Evolutionary conservation across 441 rosid genomes (phyloP).

Genomic region (Euphorbia schlechtendalii): DNA sequence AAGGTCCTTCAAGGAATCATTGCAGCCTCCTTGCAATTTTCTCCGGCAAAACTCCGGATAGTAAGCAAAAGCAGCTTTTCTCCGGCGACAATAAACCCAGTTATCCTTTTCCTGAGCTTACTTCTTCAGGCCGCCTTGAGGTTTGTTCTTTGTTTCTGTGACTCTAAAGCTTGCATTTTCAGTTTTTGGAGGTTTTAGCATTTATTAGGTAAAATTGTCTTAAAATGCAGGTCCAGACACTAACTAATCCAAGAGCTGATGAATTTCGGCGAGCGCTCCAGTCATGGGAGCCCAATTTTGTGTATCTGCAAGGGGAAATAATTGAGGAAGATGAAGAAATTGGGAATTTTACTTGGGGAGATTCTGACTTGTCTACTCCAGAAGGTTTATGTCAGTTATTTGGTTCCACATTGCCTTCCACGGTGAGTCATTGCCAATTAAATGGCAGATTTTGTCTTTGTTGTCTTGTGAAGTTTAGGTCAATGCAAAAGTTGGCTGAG

Average conservation of each 20-base stretch:
- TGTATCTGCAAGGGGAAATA: conserved; percentile 80
- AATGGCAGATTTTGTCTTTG: conserved; percentile 2
- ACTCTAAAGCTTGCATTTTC: no score
- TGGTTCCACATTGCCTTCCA: conserved; percentile 67
- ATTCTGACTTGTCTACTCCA: conserved; percentile 60
- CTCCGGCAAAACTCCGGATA: conserved; percentile 41
- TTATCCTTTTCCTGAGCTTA: conserved; percentile 79
- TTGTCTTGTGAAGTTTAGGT: conserved; percentile 5
- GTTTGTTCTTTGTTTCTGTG: no score
- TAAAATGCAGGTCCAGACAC: conserved; percentile 67
- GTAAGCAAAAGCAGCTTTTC: conserved; percentile 37
- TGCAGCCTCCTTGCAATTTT: conserved; percentile 78
- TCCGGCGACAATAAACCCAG: conserved; percentile 41
- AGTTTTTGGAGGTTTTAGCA: conserved; percentile 1
- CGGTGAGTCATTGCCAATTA: conserved; percentile 47
- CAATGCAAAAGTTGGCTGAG: not conserved
- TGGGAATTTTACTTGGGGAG: conserved; percentile 60
- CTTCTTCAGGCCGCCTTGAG: conserved; percentile 89
- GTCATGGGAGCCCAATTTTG: conserved; percentile 57
- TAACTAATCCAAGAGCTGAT: conserved; percentile 60
- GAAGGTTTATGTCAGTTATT: conserved; percentile 59
- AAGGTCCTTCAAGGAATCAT: conserved; percentile 82
- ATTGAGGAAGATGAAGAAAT: conserved; percentile 63
- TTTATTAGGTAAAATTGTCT: conserved; percentile 10
- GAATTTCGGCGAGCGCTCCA: conserved; percentile 59